Conservation (phyloP, 306 rosid genomes). For the Potentilla sterilis region DNA sequence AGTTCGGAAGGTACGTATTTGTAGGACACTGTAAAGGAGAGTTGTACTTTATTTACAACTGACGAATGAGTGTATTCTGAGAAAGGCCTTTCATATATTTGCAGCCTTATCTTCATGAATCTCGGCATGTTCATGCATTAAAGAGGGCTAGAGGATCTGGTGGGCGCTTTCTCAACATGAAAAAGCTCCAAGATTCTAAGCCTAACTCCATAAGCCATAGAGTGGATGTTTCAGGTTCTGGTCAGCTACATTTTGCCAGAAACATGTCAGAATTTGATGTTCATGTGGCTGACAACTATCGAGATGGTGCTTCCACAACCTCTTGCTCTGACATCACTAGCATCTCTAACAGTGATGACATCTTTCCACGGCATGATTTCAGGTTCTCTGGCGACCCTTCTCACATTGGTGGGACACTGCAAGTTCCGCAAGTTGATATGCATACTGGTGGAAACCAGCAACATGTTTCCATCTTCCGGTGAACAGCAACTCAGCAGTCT, state of each 20-base stretch:
- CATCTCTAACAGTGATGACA: constrained; percentile 26
- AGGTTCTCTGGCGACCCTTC: constrained; percentile 53
- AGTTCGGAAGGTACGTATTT: constrained; percentile 25
- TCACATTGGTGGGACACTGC: constrained; percentile 34
- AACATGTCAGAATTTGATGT: constrained; percentile 31
- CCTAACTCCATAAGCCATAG: constrained; percentile 22
- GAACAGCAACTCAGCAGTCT: constrained; percentile 26
- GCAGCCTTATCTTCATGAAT: constrained; percentile 83
- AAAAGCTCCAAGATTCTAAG: constrained; percentile 37
- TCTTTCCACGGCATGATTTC: constrained; percentile 37
- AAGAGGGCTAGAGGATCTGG: constrained; percentile 73
- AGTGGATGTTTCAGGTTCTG: constrained; percentile 21
- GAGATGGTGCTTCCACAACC: constrained; percentile 28
- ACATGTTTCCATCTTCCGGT: constrained; percentile 36
- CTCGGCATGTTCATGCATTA: constrained; percentile 69
- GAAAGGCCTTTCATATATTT: constrained; percentile 10
- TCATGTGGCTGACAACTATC: constrained; percentile 37
- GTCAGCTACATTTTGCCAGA: constrained; percentile 28
- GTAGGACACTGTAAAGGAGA: not conserved
- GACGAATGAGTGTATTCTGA: constrained; percentile 1
- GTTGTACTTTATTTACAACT: not conserved
- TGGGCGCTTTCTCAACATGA: constrained; percentile 66
- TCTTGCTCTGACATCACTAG: constrained; percentile 36
- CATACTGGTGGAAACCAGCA: constrained; percentile 37
- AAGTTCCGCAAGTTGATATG: constrained; percentile 27